Evolutionary conservation across 2,329 filamentous ascomycete genomes (phyloP).

Genomic region (Colletotrichum liriopes): DNA sequence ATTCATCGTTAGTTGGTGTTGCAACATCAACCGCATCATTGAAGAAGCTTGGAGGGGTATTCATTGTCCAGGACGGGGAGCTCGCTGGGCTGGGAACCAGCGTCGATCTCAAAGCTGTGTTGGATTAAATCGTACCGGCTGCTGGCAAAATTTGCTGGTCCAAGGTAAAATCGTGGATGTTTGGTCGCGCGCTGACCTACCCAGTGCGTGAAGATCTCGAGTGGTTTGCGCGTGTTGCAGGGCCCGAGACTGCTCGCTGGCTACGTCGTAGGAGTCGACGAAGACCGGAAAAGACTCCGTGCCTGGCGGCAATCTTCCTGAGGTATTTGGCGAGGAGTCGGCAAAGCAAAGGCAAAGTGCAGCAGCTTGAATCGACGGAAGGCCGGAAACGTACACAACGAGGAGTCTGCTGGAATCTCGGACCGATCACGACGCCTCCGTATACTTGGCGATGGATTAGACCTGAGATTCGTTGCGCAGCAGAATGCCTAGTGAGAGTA

Average conservation of each 20-base stretch:
- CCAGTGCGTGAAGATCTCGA: neutral
- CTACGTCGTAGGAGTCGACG: neutral
- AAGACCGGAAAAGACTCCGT: neutral
- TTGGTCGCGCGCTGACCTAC: conserved; percentile 16
- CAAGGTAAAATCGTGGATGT: neutral
- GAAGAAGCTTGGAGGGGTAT: conserved; percentile 43
- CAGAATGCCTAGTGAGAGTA: neutral
- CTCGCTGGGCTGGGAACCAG: neutral
- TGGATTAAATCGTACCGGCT: neutral
- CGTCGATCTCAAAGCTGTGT: conserved; percentile 3
- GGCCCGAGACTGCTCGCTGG: neutral
- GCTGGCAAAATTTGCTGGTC: conserved; percentile 6
- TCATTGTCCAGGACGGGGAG: conserved; percentile 31
- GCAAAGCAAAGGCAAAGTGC: neutral
- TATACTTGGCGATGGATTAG: conserved; percentile 39
- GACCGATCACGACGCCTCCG: conserved; percentile 29
- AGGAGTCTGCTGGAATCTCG: neutral
- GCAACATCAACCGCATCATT: conserved; percentile 41
- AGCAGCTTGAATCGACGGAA: neutral
- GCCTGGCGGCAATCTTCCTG: neutral
- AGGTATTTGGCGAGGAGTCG: neutral
- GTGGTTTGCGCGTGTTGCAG: neutral
- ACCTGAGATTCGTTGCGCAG: conserved; percentile 3
- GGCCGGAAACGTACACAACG: neutral
- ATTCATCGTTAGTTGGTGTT: conserved; percentile 40